Evolutionary conservation across 345 rosid species (phyloP).

Genomic region (Raphanus sativus): DNA sequence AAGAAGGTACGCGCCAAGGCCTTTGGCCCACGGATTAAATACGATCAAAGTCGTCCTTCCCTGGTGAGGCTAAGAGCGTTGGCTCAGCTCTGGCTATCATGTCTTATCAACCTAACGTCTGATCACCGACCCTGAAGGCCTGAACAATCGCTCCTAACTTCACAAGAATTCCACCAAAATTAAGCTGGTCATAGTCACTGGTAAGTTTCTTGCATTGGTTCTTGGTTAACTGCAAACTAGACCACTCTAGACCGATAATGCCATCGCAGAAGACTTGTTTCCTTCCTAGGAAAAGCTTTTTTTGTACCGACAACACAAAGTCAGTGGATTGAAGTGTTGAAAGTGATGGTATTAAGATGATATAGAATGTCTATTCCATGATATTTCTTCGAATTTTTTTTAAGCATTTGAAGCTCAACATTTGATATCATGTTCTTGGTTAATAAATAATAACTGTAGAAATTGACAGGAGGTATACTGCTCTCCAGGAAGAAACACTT

Average conservation of each 20-base stretch:
- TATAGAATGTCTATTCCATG: too few species aligned
- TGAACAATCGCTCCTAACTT: background rate
- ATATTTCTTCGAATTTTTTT: too few species aligned
- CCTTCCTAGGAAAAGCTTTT: background rate
- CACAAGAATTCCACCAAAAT: background rate
- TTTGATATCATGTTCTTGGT: slow-evolving; percentile 25
- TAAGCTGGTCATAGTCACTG: background rate
- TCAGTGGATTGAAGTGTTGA: too few species aligned
- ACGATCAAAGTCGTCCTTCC: too few species aligned
- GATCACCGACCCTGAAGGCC: background rate
- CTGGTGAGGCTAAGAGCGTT: background rate
- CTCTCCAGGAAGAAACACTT: slow-evolving; percentile 23
- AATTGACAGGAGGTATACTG: slow-evolving; percentile 76
- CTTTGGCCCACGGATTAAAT: too few species aligned
- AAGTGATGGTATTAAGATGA: too few species aligned
- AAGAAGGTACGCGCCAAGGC: background rate
- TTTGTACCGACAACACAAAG: too few species aligned
- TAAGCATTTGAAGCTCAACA: background rate
- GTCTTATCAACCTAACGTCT: background rate
- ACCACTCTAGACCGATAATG: background rate
- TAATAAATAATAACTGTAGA: slow-evolving; percentile 47
- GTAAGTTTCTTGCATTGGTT: background rate
- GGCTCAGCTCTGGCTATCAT: background rate
- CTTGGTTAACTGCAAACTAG: background rate
- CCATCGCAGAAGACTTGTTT: background rate